A percentile compares a stretch with the other conserved stretches of the same genome.
phyloP scores from a whole-genome alignment of 352 stramenopile species.

The Pythium aristosporum region DNA sequence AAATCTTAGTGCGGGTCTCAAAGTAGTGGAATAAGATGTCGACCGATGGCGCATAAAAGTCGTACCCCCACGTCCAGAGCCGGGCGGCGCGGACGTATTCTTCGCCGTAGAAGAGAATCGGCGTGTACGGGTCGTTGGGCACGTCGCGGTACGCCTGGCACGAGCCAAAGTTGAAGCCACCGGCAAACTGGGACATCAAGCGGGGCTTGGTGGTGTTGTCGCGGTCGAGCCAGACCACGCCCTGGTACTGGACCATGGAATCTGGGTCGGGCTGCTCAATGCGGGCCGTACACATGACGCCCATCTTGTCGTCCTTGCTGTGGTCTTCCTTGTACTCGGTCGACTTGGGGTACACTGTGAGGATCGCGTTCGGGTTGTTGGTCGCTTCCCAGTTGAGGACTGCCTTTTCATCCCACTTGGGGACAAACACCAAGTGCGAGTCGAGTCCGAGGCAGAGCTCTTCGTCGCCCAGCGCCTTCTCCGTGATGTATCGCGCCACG shows the following conservation, averaged over 20 bases:
- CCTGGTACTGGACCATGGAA: conserved; percentile 72
- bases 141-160: conserved; percentile 62
- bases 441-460: conserved; percentile 50
- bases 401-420: conserved; percentile 66
- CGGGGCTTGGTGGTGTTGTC: conserved; percentile 57
- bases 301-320: conserved; percentile 49
- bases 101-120: conserved; percentile 75
- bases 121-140: conserved; percentile 72
- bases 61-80: conserved; percentile 77
- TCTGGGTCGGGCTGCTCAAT: conserved; percentile 66
- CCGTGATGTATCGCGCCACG: neutral
- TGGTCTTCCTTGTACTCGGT: conserved; percentile 45
- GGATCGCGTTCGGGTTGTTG: conserved; percentile 67
- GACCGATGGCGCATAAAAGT: conserved; percentile 74
- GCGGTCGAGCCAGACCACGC: conserved; percentile 57
- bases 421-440: conserved; percentile 73
- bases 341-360: conserved; percentile 78
- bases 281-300: conserved; percentile 72
- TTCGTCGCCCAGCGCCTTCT: conserved; percentile 1
- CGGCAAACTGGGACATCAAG: conserved; percentile 71
- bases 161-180: conserved; percentile 76
- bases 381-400: conserved; percentile 67
- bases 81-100: conserved; percentile 70
- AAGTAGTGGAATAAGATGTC: conserved; percentile 78
- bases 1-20: conserved; percentile 73